Conservation (phyloP, 345 rosid genomes). For the Mangifera indica region DNA sequence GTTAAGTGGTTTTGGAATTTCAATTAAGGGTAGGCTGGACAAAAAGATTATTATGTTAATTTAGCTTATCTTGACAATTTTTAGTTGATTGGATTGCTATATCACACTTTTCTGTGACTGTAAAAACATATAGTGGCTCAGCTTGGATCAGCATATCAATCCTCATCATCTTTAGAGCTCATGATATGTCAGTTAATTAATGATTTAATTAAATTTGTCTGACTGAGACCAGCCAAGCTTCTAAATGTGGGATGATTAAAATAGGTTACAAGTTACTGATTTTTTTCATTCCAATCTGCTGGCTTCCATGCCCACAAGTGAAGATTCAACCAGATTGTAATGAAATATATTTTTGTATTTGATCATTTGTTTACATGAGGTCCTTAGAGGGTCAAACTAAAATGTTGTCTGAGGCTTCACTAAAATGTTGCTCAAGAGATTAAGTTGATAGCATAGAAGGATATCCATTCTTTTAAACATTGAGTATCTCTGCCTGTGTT, state of each 20-base stretch:
- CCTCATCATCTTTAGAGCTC: too few relatives aligned
- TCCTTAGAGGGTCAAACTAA: background rate
- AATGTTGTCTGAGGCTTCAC: background rate
- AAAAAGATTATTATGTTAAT: background rate
- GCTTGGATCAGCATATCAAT: too few relatives aligned
- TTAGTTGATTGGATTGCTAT: background rate
- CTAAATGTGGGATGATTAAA: too few relatives aligned
- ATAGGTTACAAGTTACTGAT: too few relatives aligned
- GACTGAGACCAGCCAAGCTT: too few relatives aligned
- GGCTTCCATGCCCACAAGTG: background rate
- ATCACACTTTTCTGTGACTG: too few relatives aligned
- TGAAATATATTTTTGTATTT: background rate
- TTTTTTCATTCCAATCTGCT: background rate
- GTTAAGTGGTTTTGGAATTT: background rate
- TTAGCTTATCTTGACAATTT: background rate
- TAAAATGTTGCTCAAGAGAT: background rate
- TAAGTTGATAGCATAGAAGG: too few relatives aligned
- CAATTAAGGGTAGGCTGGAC: background rate
- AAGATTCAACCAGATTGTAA: background rate
- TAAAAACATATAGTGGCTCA: too few relatives aligned
- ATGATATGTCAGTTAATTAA: too few relatives aligned
- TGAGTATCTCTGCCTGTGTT: too few relatives aligned
- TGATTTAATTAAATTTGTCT: too few relatives aligned
- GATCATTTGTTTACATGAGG: background rate
- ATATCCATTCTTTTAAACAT: too few relatives aligned